Conservation (phyloP, 108 stramenopile species). For the Stephanodiscus triporus region DNA sequence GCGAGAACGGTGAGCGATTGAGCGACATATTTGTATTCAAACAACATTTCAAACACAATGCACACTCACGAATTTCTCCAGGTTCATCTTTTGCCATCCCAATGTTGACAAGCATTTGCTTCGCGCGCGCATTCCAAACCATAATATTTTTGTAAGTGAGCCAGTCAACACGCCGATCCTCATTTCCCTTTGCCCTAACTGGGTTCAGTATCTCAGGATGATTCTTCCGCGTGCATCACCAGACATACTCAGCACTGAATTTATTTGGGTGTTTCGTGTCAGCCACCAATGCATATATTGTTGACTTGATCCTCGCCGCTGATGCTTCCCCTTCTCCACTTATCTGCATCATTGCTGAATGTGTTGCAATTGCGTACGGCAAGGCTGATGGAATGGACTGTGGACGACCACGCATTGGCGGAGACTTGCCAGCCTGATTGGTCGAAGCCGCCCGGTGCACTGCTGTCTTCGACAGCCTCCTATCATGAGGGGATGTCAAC, state of each 20-base stretch:
- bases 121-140: background rate
- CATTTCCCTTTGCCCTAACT: background rate
- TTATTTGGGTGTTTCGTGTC: background rate
- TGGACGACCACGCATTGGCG: too few relatives aligned
- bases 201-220: constrained; percentile 2
- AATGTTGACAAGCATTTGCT: background rate
- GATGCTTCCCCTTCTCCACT: too few relatives aligned
- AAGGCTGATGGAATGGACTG: too few relatives aligned
- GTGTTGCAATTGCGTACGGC: too few relatives aligned
- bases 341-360: too few relatives aligned
- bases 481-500: too few relatives aligned
- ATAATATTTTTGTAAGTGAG: background rate
- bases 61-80: constrained; percentile 1
- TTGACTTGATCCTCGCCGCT: too few relatives aligned
- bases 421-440: too few relatives aligned
- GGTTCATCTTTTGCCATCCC: background rate
- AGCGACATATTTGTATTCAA: too few relatives aligned
- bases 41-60: background rate
- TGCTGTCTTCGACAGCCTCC: too few relatives aligned
- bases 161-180: constrained; percentile 17
- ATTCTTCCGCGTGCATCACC: background rate
- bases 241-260: background rate
- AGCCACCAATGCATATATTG: too few relatives aligned
- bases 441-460: too few relatives aligned
- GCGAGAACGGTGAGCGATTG: background rate